A percentile compares a stretch with the other conserved stretches of the same genome.
Conservation (phyloP, 192 early-diverging fungal genomes). For the Diversispora eburnea region DNA sequence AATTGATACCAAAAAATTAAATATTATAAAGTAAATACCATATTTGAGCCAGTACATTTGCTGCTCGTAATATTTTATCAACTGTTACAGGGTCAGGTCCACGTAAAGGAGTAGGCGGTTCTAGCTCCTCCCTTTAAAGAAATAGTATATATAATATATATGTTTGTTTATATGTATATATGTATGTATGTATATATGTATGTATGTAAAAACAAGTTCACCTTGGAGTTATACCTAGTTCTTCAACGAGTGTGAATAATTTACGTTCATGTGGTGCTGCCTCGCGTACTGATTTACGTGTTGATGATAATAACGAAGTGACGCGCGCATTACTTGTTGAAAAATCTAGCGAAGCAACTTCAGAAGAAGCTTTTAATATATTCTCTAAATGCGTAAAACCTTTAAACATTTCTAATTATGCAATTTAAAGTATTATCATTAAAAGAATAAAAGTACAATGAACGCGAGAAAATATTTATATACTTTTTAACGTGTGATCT, state of each 20-base stretch:
- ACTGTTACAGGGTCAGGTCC: conserved; percentile 18
- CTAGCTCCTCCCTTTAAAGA: not conserved
- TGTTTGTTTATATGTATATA: not conserved
- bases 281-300: conserved; percentile 5
- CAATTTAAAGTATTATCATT: too few species aligned
- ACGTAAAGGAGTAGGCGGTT: conserved; percentile 26
- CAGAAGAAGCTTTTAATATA: conserved; percentile 4
- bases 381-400: conserved; percentile 17
- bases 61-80: conserved; percentile 26
- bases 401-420: not conserved
- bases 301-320: not conserved
- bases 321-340: not conserved
- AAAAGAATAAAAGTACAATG: too few species aligned
- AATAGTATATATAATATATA: not conserved
- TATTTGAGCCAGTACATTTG: conserved; percentile 26
- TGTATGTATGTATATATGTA: not conserved
- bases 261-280: conserved; percentile 23
- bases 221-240: conserved; percentile 5
- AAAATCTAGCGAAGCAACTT: conserved; percentile 25
- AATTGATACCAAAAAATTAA: too few species aligned
- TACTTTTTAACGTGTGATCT: too few species aligned
- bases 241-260: conserved; percentile 22
- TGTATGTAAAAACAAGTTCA: not conserved
- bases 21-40: not conserved
- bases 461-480: too few species aligned